Evolutionary conservation across 208 protist species (phyloP).

Genomic region (Blastocrithidia nonstop): DNA sequence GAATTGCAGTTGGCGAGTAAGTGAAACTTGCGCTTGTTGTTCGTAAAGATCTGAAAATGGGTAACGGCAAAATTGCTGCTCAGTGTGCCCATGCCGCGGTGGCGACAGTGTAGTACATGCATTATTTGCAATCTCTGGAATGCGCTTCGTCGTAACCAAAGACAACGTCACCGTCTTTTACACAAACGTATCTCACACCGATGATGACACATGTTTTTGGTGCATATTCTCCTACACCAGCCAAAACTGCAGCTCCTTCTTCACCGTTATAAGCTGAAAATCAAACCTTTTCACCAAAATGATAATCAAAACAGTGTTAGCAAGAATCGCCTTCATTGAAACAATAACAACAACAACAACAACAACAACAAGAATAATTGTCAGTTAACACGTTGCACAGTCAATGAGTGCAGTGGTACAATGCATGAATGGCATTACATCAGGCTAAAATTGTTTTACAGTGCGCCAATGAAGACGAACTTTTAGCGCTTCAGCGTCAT

Average conservation of each 20-base stretch:
- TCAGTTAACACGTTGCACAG: not conserved
- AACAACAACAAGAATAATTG: not conserved
- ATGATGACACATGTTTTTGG: too few species aligned
- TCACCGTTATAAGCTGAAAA: too few species aligned
- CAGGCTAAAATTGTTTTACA: conserved; percentile 74
- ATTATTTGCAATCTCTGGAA: conserved; percentile 6
- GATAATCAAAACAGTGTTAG: not conserved
- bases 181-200: too few species aligned
- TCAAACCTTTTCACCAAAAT: too few species aligned
- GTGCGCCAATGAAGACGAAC: conserved; percentile 43
- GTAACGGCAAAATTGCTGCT: conserved; percentile 89
- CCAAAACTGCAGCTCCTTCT: too few species aligned
- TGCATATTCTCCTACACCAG: too few species aligned
- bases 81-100: conserved; percentile 92
- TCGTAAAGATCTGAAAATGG: conserved; percentile 90
- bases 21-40: conserved; percentile 89
- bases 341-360: not conserved
- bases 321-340: not conserved
- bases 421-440: conserved; percentile 43
- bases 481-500: conserved; percentile 27
- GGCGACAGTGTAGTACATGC: conserved; percentile 58
- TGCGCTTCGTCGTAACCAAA: too few species aligned
- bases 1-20: conserved; percentile 14
- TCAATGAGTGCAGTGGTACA: conserved; percentile 53
- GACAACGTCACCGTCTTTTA: too few species aligned